A percentile compares a stretch with the other conserved stretches of the same genome.
These are phyloP conservation scores for Bacterosira constricta DNA, from an alignment of 108 stramenopile species.

Conservation along the genomic window DNA sequence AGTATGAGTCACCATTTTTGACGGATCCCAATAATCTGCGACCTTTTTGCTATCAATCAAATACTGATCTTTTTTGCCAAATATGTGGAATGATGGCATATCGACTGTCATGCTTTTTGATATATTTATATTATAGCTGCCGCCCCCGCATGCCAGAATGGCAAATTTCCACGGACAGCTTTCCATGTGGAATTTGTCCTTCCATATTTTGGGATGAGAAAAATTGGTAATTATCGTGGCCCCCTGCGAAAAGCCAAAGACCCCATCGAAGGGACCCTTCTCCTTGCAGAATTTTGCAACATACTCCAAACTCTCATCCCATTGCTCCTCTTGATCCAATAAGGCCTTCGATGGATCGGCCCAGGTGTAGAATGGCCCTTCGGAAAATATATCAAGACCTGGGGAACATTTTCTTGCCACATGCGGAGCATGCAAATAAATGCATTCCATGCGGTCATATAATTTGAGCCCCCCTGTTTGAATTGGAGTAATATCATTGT, in stretches of 20 bases:
- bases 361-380: background rate
- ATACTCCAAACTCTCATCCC: background rate
- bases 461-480: background rate
- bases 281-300: background rate
- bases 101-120: too few species aligned
- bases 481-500: background rate
- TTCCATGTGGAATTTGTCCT: background rate
- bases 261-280: slow-evolving; percentile 3
- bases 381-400: background rate
- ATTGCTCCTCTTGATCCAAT: background rate
- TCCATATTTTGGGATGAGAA: background rate
- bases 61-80: background rate
- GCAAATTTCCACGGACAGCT: slow-evolving; percentile 21
- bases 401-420: background rate
- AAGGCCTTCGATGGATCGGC: background rate
- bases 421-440: background rate
- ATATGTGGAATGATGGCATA: background rate
- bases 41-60: background rate
- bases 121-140: background rate
- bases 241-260: slow-evolving; percentile 29
- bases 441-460: background rate
- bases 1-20: background rate
- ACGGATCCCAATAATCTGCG: background rate
- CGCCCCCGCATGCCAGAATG: slow-evolving; percentile 10
- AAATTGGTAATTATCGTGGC: slow-evolving; percentile 13